These are phyloP conservation scores for Gossypium aridum DNA, from an alignment of 441 rosid species.

Conservation along the genomic window DNA sequence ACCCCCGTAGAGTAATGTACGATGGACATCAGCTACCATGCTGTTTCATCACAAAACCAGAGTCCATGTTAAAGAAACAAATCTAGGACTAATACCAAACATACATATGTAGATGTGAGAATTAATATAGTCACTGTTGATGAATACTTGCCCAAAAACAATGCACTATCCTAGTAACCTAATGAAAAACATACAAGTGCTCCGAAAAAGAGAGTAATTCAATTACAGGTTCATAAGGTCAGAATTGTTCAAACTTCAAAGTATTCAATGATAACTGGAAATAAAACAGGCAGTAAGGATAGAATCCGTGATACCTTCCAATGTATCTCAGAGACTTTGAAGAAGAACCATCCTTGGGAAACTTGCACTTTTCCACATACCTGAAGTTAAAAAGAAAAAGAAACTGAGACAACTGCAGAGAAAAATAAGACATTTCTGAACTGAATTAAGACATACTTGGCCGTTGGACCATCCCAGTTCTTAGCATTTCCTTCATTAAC, in stretches of 20 bases:
- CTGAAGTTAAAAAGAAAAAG: conserved; percentile 22
- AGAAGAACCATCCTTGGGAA: conserved; percentile 74
- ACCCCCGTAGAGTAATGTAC: conserved; percentile 91
- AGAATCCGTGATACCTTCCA: conserved; percentile 67
- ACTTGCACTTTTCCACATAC: conserved; percentile 91
- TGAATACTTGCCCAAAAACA: too few relatives aligned
- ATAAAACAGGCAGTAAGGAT: neutral
- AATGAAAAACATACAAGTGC: too few relatives aligned
- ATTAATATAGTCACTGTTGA: too few relatives aligned
- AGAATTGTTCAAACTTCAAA: too few relatives aligned
- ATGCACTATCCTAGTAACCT: too few relatives aligned
- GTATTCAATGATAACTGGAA: neutral
- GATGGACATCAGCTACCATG: conserved; percentile 98
- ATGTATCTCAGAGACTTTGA: conserved; percentile 87
- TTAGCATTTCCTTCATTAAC: conserved; percentile 97
- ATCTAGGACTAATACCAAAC: neutral
- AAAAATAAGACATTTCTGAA: neutral
- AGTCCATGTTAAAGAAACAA: neutral
- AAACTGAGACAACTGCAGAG: neutral
- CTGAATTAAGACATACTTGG: conserved; percentile 48
- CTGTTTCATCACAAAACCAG: conserved; percentile 27
- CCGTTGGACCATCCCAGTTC: conserved; percentile 94
- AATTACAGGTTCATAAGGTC: too few relatives aligned
- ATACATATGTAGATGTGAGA: too few relatives aligned
- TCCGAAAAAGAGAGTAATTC: too few relatives aligned